A percentile compares a stretch with the other conserved stretches of the same genome.
Evolutionary conservation across 306 rosid species (phyloP).

Genomic region (Gleditsia sinensis): DNA sequence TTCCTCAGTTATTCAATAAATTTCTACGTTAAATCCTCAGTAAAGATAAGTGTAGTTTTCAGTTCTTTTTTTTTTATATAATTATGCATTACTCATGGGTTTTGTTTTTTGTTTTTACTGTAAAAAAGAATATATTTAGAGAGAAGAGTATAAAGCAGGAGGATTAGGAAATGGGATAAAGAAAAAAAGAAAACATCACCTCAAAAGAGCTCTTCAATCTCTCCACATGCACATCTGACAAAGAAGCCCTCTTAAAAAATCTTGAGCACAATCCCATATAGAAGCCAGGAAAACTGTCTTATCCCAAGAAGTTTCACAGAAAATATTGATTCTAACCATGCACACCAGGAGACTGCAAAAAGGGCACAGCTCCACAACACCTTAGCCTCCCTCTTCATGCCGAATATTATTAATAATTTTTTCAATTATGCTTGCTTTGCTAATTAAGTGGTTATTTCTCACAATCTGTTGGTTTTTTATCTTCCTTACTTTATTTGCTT

Average conservation of each 20-base stretch:
- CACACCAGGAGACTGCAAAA: background rate
- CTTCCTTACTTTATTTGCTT: background rate
- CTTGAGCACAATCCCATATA: background rate
- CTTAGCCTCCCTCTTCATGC: background rate
- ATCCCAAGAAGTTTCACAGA: background rate
- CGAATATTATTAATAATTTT: background rate
- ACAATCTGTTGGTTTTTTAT: too few relatives aligned
- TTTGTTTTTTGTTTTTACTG: background rate
- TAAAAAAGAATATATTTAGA: background rate
- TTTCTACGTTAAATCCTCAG: slow-evolving; percentile 8
- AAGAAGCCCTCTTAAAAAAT: background rate
- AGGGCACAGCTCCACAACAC: background rate
- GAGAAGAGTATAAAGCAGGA: background rate
- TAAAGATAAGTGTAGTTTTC: background rate
- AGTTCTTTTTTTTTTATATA: background rate
- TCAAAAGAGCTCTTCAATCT: background rate
- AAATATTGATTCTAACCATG: background rate
- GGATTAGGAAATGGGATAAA: too few relatives aligned
- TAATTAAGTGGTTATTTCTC: background rate
- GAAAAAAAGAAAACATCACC: background rate
- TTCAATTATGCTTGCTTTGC: slow-evolving; percentile 17
- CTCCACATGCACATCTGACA: background rate
- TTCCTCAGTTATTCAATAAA: slow-evolving; percentile 8
- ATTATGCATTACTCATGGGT: background rate
- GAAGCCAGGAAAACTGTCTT: background rate